Base-by-base conservation (phyloP, 139 green algal species). In the Tetradesmus obliquus region DNA sequence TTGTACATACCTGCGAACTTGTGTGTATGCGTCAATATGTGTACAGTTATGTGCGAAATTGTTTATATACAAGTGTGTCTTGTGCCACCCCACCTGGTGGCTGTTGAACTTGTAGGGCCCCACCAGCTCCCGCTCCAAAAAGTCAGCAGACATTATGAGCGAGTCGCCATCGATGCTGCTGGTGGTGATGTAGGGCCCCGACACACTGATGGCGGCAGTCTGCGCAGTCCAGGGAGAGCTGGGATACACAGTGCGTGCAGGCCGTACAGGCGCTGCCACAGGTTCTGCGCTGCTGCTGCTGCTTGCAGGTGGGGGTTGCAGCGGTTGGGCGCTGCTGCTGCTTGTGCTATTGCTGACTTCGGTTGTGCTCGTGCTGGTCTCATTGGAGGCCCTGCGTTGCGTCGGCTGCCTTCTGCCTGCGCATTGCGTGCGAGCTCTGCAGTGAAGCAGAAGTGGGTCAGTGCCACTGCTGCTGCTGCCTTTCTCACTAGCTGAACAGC, bases 181-280 rank as follows among this genome's bases (percentile, higher is more conserved):
- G 32, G 88, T 91, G n/a, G 88, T 91, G 88, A 86, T 55, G 57
- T 91, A 91, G 12, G 88, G 74, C 4, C 88, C 88, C 3, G 76
- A 87, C 10, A 91, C 88, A 84, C 88, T 86, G 55, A 91, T 86
- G 45, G 88, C 79, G 24, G 88, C 76, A 22, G 88, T 91, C 32
- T 20, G 86, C 57, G 69, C 71, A 22, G 71, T 72, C 69, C 86
- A 71, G 15, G 17, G 7, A 24, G 80, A 4, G 80, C 45, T 58
- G 1, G 4, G 80, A 5, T 5, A 10, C 2, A 13, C 17, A 62
- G 5, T 22, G 2, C 51, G 80, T 32, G 51, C 2, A 51, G 80
- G 9, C 13, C 1, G 1, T 6, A 20, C 13, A 20, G 80, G 17
- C 10, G 80, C 51, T 85, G 80, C 80, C 62, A 51, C 51, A 17